Percentiles rank a stretch among this genome's conserved stretches.
These are phyloP conservation scores for Colletotrichum brevisporum DNA, from an alignment of 2,329 filamentous ascomycete genomes.

Conservation along the genomic window DNA sequence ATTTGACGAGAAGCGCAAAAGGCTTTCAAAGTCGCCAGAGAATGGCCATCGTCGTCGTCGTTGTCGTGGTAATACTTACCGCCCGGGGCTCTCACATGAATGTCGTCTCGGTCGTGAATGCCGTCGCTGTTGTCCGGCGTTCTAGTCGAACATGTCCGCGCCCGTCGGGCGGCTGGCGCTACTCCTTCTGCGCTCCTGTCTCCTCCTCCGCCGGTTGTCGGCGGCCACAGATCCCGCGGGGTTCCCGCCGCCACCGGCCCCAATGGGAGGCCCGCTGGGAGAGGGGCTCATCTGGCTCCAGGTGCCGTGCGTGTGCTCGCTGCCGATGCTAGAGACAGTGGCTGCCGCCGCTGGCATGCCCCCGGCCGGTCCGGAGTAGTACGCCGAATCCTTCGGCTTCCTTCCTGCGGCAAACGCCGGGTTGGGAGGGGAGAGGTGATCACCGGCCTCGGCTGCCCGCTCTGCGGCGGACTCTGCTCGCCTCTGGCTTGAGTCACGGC, in stretches of 20 bases:
- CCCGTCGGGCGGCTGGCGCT: constrained; percentile 54
- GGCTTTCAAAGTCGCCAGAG: too few species aligned
- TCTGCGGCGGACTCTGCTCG: constrained; percentile 64
- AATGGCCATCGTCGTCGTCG: too few species aligned
- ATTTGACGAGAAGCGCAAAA: too few species aligned
- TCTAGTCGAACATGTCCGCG: constrained; percentile 56
- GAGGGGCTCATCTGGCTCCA: constrained; percentile 68
- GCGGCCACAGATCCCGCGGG: constrained; percentile 54
- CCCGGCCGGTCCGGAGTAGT: constrained; percentile 69
- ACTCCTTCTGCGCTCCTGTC: constrained; percentile 65
- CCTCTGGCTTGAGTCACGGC: constrained; percentile 65
- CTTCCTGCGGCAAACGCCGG: constrained; percentile 68
- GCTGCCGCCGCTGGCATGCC: constrained; percentile 56
- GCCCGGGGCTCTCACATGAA: constrained; percentile 19
- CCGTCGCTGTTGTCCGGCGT: constrained; percentile 23
- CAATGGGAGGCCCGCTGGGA: constrained; percentile 53
- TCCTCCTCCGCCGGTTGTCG: constrained; percentile 68
- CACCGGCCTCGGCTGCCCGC: constrained; percentile 54
- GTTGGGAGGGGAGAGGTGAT: constrained; percentile 67
- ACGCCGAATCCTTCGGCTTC: constrained; percentile 71
- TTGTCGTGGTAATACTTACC: constrained; percentile 22
- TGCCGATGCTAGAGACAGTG: constrained; percentile 64
- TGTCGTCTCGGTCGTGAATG: constrained; percentile 29
- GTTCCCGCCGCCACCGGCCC: constrained; percentile 36
- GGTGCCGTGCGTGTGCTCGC: constrained; percentile 62